Evolutionary conservation across 345 rosid genomes (phyloP), one percentile per base, ranked within the genome.

Genomic region (Sisymbrium irio): DNA sequence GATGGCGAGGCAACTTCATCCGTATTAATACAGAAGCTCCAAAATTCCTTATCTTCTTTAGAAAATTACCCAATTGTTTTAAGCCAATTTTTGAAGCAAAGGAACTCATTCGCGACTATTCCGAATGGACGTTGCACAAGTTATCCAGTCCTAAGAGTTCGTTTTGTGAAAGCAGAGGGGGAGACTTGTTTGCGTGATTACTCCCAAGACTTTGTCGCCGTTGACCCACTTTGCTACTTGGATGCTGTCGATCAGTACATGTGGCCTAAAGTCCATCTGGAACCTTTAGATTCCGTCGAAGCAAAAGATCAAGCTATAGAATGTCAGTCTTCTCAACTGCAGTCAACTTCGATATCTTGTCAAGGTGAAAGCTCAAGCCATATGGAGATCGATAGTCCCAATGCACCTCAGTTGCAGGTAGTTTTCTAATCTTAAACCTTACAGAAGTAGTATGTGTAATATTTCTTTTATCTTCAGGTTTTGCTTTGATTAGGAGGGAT

Each of bases 1-100:
- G 72, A 56, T 30, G 89, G 82, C 25, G 83, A 82, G 82, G 83
- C 81, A 60, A 85, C 93, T 14, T 27, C 85, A 66, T 82, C 88
- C 33, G 51, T 79, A 42, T 59, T 94, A 36, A 57, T 87, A 82
- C 84, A 79, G 70, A 94, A 87, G 83, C 71, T 94, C 76, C 97
- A 88, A 71, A 84, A 81, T 62, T 93, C 97, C 5, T 65, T 94
- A 57, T 88, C 96, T 44, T 91, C 93, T 51, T 69, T 87, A 77
- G 98, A 94, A 77, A 89, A 75, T 79, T 89, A 89, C 66, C 97
- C 97, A 25, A 80, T 91, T 70, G 77, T 89, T 77, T 62, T 81
- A 72, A 88, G 80, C 81, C 82, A 81, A 44, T 53, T 76, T 15
- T 73, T 81, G 73, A 91, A 84, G 86, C 85, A 77, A 62, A 88